Conservation (phyloP, 2,329 filamentous ascomycete genomes). For the Fusarium incarnatum region DNA sequence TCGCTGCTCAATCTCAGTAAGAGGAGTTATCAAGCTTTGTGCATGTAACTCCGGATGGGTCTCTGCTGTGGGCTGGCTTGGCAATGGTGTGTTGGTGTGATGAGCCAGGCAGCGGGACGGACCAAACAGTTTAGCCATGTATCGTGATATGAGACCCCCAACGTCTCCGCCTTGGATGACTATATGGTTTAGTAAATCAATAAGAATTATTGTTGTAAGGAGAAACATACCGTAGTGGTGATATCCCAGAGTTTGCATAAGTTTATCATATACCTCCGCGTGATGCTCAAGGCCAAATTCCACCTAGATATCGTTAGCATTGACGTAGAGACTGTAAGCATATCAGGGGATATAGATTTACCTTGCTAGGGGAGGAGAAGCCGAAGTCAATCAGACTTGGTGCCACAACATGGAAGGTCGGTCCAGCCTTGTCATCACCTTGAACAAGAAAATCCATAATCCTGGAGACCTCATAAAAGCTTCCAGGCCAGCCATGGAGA, state of each 20-base stretch:
- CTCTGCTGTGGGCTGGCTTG: too few relatives aligned
- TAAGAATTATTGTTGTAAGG: too few relatives aligned
- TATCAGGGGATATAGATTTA: too few relatives aligned
- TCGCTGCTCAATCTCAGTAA: not conserved
- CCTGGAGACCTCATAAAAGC: not conserved
- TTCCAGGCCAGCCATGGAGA: not conserved
- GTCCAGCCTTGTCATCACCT: not conserved
- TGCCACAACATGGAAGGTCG: slow-evolving; percentile 1
- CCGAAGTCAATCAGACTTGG: not conserved
- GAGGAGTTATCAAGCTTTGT: too few relatives aligned
- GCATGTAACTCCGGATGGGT: too few relatives aligned
- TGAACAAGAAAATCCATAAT: not conserved
- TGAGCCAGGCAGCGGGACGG: too few relatives aligned
- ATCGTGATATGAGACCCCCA: not conserved
- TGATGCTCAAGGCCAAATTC: not conserved
- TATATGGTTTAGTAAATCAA: too few relatives aligned
- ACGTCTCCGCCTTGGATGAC: slow-evolving; percentile 6
- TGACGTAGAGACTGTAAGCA: too few relatives aligned
- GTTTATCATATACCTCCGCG: not conserved
- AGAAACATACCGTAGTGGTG: not conserved
- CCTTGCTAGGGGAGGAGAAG: not conserved
- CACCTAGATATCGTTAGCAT: too few relatives aligned
- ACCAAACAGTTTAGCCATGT: not conserved
- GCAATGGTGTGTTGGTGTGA: too few relatives aligned
- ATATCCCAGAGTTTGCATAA: slow-evolving; percentile 5